These are phyloP conservation scores for Nitzschia sp. DNA, from an alignment of 108 stramenopile genomes.

Conservation along the genomic window DNA sequence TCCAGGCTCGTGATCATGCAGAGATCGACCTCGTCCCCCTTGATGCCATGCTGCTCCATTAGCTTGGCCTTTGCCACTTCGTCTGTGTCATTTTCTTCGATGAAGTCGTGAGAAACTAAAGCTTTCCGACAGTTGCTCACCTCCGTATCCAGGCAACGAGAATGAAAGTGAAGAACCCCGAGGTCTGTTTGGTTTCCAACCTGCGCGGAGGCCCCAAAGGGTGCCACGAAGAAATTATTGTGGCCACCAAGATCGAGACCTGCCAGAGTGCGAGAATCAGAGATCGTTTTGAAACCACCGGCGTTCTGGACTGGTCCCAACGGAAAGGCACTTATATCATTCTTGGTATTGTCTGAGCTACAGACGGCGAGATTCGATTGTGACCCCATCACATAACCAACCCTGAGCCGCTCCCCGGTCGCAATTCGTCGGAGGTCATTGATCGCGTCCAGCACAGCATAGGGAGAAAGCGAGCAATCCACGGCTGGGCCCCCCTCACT, in stretches of 20 bases:
- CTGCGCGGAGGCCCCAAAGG: not conserved
- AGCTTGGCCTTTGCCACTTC: not conserved
- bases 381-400: not conserved
- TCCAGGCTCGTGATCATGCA: not conserved
- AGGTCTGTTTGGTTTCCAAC: not conserved
- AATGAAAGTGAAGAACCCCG: conserved; percentile 18
- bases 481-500: not conserved
- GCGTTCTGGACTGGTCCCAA: not conserved
- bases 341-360: not conserved
- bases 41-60: not conserved
- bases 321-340: not conserved
- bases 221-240: not conserved
- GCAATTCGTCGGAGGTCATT: not conserved
- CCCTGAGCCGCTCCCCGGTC: not conserved
- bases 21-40: not conserved
- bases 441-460: not conserved
- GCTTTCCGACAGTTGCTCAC: conserved; percentile 4
- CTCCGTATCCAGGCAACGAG: conserved; percentile 8
- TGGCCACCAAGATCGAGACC: conserved; percentile 16
- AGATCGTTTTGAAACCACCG: not conserved
- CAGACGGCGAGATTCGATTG: not conserved
- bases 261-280: not conserved
- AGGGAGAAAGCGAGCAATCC: not conserved
- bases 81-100: not conserved
- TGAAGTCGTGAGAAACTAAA: not conserved